These are phyloP conservation scores for Verticillium albo-atrum DNA, from an alignment of 2,329 filamentous ascomycete species.

Conservation along the genomic window DNA sequence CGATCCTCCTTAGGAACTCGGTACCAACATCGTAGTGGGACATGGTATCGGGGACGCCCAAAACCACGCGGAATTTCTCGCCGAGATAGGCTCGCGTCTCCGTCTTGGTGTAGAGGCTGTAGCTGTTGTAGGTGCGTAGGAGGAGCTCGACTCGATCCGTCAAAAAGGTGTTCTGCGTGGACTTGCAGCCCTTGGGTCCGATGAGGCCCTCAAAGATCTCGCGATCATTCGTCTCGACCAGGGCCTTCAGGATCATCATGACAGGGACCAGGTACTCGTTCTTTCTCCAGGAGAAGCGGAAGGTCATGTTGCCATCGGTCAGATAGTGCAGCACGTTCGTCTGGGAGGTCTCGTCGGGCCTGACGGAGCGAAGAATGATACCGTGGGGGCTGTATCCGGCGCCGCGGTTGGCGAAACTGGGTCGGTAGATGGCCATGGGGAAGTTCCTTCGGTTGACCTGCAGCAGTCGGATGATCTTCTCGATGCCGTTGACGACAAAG, in stretches of 20 bases:
- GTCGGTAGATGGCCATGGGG: constrained; percentile 88
- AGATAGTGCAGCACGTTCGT: constrained; percentile 97
- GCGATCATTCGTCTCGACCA: constrained; percentile 92
- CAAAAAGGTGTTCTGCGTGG: constrained; percentile 83
- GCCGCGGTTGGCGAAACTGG: constrained; percentile 85
- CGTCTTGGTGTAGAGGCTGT: constrained; percentile 74
- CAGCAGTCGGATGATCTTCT: constrained; percentile 92
- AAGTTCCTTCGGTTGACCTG: constrained; percentile 89
- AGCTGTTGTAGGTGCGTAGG: constrained; percentile 88
- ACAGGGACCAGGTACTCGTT: constrained; percentile 94
- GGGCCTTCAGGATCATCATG: constrained; percentile 93
- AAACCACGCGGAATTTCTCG: constrained; percentile 82
- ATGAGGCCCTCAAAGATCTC: constrained; percentile 95
- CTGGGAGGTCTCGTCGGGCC: constrained; percentile 96
- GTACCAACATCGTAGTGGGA: constrained; percentile 85
- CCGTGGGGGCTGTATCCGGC: constrained; percentile 83
- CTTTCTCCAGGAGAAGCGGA: constrained; percentile 97
- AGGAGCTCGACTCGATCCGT: constrained; percentile 92
- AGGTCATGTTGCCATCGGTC: constrained; percentile 91
- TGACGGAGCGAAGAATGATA: constrained; percentile 85
- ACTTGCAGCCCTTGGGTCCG: constrained; percentile 70
- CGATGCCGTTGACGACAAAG: constrained; percentile 95
- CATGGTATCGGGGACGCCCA: constrained; percentile 79
- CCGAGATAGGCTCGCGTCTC: constrained; percentile 85
- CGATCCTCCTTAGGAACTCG: constrained; percentile 85